Conservation (phyloP, 2,329 filamentous ascomycete species). For the Leptographium radiaticola region DNA sequence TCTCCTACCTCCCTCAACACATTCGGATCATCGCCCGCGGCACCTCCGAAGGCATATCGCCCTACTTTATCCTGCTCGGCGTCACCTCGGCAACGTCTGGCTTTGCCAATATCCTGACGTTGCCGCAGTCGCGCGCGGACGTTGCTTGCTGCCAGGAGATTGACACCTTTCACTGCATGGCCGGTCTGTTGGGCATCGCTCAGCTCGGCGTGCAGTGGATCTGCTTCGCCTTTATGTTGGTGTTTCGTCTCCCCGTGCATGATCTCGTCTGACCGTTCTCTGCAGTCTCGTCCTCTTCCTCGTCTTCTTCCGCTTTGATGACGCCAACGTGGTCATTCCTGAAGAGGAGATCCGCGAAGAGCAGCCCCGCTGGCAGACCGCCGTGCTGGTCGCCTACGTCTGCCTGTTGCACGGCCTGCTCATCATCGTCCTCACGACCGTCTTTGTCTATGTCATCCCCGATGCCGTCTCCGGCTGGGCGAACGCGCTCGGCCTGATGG, state of each 20-base stretch:
- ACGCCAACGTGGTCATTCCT: slow-evolving; percentile 33
- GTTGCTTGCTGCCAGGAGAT: slow-evolving; percentile 78
- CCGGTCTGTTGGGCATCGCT: slow-evolving; percentile 74
- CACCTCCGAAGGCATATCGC: slow-evolving; percentile 88
- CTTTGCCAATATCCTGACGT: slow-evolving; percentile 82
- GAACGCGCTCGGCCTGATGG: slow-evolving; percentile 68
- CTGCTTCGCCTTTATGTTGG: slow-evolving; percentile 85
- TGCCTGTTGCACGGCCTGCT: slow-evolving; percentile 68
- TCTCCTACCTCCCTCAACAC: slow-evolving; percentile 93
- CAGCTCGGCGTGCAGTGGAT: slow-evolving; percentile 88
- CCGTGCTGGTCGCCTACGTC: slow-evolving; percentile 57
- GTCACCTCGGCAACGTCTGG: slow-evolving; percentile 78
- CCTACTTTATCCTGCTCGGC: slow-evolving; percentile 89
- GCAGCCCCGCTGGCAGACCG: slow-evolving; percentile 62
- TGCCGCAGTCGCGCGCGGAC: slow-evolving; percentile 71
- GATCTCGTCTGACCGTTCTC: not conserved
- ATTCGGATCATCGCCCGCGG: slow-evolving; percentile 74
- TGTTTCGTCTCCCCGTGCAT: slow-evolving; percentile 7
- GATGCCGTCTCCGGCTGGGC: slow-evolving; percentile 64
- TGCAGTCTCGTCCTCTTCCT: slow-evolving; percentile 84
- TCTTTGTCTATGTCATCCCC: slow-evolving; percentile 52
- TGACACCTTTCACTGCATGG: slow-evolving; percentile 68
- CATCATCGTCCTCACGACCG: slow-evolving; percentile 52
- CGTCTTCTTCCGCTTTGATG: slow-evolving; percentile 71
- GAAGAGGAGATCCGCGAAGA: slow-evolving; percentile 32